These are phyloP conservation scores for Mallotus repandus DNA, from an alignment of 441 rosid genomes.

Conservation along the genomic window DNA sequence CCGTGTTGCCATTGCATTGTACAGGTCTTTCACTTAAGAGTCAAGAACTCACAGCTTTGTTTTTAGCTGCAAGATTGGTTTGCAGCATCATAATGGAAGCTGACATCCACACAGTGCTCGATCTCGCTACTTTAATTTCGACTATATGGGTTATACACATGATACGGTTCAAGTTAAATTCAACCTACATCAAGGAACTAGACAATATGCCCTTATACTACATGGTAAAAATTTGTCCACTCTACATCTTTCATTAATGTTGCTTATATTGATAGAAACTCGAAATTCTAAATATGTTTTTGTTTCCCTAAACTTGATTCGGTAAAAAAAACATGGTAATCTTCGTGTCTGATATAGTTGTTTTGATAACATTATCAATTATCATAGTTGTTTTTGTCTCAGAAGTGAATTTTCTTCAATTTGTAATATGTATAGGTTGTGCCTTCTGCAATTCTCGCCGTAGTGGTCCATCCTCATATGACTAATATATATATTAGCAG, in stretches of 20 bases:
- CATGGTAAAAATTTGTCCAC: constrained; percentile 34
- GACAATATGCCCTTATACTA: constrained; percentile 58
- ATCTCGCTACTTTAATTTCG: constrained; percentile 49
- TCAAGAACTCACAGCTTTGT: constrained; percentile 72
- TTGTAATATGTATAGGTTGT: constrained; percentile 38
- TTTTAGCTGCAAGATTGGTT: constrained; percentile 53
- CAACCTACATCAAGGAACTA: constrained; percentile 54
- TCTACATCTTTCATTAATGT: neutral
- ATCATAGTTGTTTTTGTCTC: too few relatives aligned
- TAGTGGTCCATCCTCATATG: constrained; percentile 44
- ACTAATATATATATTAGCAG: constrained; percentile 11
- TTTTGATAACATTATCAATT: neutral
- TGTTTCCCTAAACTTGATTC: too few relatives aligned
- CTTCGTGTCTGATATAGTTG: neutral
- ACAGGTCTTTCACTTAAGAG: constrained; percentile 76
- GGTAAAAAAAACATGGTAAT: too few relatives aligned
- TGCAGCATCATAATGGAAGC: constrained; percentile 46
- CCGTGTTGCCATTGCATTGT: neutral
- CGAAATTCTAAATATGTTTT: neutral
- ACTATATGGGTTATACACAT: constrained; percentile 73
- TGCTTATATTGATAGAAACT: neutral
- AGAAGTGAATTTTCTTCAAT: neutral
- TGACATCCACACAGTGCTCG: constrained; percentile 62
- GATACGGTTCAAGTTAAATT: constrained; percentile 65
- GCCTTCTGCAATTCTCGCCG: constrained; percentile 54